phyloP scores from a whole-genome alignment of 2,329 filamentous ascomycete species.

The Emmonsia crescens region DNA sequence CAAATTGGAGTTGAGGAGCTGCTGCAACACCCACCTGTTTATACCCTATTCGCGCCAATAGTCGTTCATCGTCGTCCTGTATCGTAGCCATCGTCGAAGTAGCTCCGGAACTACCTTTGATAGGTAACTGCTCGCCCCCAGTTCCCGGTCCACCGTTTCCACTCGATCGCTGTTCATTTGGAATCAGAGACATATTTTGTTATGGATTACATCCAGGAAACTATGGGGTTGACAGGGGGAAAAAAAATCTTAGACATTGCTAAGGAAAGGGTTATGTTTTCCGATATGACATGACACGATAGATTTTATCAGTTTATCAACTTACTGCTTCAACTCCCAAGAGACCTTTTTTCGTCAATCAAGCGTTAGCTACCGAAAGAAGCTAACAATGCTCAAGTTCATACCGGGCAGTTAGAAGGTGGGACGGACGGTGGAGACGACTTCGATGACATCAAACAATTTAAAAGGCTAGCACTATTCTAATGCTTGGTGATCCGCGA shows the following conservation, averaged over 20 bases:
- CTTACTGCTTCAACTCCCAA: conserved; percentile 1
- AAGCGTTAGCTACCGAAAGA: conserved; percentile 3
- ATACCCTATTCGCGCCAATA: conserved; percentile 52
- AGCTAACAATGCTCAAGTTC: neutral
- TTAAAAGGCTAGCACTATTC: neutral
- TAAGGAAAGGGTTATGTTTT: neutral
- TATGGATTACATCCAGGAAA: neutral
- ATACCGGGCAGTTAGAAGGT: neutral
- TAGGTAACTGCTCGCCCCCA: conserved; percentile 3
- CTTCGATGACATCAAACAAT: neutral
- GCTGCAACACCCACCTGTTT: conserved; percentile 41
- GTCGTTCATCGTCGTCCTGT: conserved; percentile 48
- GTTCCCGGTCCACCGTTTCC: neutral
- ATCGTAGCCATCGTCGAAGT: conserved; percentile 31
- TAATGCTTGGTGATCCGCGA: neutral
- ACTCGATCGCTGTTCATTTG: conserved; percentile 5
- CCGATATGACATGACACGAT: neutral
- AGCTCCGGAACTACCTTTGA: neutral
- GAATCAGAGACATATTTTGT: conserved; percentile 10
- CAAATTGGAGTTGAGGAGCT: neutral
- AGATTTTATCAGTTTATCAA: neutral
- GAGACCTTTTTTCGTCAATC: neutral
- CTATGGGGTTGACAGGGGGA: neutral
- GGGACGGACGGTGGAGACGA: neutral
- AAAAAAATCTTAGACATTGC: neutral